A percentile compares a stretch with the other conserved stretches of the same genome.
These are phyloP conservation scores for Globisporangium barbulae DNA, from an alignment of 352 stramenopile species.

Conservation along the genomic window DNA sequence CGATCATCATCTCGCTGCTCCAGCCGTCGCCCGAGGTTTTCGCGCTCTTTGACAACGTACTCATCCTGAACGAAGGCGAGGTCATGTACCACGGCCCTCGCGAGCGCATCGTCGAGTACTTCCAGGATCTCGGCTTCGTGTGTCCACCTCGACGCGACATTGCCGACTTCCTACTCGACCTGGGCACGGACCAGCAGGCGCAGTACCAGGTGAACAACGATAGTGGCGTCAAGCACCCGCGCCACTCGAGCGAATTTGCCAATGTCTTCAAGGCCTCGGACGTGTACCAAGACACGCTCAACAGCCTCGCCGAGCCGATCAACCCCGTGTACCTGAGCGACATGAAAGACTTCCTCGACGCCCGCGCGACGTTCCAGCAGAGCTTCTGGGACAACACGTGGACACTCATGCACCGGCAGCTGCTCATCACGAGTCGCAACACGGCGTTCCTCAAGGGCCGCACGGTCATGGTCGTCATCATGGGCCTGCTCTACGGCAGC, in stretches of 20 bases:
- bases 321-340: too few species aligned
- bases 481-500: slow-evolving; percentile 33
- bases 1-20: slow-evolving; percentile 45
- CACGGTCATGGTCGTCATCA: slow-evolving; percentile 38
- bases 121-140: slow-evolving; percentile 32
- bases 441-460: slow-evolving; percentile 37
- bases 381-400: too few species aligned
- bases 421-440: too few species aligned
- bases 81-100: slow-evolving; percentile 53
- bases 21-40: slow-evolving; percentile 52
- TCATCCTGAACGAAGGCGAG: slow-evolving; percentile 51
- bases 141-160: slow-evolving; percentile 43
- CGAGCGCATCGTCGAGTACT: slow-evolving; percentile 31
- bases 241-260: slow-evolving; percentile 13
- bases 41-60: slow-evolving; percentile 47
- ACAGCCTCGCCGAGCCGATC: too few species aligned
- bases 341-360: too few species aligned
- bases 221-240: slow-evolving; percentile 32
- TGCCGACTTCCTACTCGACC: slow-evolving; percentile 53
- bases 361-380: too few species aligned
- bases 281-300: too few species aligned
- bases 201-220: too few species aligned
- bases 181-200: slow-evolving; percentile 37
- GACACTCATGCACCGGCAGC: too few species aligned
- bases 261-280: too few species aligned